Evolutionary conservation across 306 rosid genomes (phyloP).

Genomic region (Quercus alba): DNA sequence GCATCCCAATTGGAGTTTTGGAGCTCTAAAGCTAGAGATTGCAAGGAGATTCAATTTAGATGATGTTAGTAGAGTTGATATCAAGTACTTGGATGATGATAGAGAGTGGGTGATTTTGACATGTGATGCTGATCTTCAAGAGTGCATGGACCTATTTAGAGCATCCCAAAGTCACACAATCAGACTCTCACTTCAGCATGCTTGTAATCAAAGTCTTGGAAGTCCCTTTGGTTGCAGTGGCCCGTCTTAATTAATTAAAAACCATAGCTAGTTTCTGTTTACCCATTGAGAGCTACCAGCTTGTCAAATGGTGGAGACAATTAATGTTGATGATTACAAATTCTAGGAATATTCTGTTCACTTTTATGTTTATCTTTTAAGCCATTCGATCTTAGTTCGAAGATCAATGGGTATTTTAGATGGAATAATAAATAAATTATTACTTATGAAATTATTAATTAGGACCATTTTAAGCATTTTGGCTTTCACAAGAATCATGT

Average conservation of each 20-base stretch:
- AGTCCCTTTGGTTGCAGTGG: constrained; percentile 33
- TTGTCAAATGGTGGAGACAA: neutral
- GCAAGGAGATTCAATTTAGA: constrained; percentile 46
- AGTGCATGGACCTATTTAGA: constrained; percentile 45
- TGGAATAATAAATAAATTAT: constrained; percentile 18
- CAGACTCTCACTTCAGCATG: constrained; percentile 46
- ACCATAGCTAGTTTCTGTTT: neutral
- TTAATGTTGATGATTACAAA: neutral
- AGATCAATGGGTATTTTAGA: constrained; percentile 8
- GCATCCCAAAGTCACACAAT: constrained; percentile 50
- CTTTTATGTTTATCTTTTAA: constrained; percentile 9
- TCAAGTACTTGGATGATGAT: constrained; percentile 54
- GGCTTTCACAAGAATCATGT: neutral
- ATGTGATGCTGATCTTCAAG: constrained; percentile 60
- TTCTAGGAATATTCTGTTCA: neutral
- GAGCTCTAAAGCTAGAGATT: constrained; percentile 52
- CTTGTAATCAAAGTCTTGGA: constrained; percentile 31
- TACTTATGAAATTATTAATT: neutral
- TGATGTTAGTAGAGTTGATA: constrained; percentile 30
- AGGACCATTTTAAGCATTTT: neutral
- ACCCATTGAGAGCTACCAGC: neutral
- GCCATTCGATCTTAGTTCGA: constrained; percentile 12
- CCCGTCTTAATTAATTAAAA: constrained; percentile 12
- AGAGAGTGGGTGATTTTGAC: constrained; percentile 48
- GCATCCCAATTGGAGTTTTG: constrained; percentile 38